These are phyloP conservation scores for Pyrrhoderma lamaoense DNA, from an alignment of 1,284 basidiomycete genomes.

Conservation along the genomic window DNA sequence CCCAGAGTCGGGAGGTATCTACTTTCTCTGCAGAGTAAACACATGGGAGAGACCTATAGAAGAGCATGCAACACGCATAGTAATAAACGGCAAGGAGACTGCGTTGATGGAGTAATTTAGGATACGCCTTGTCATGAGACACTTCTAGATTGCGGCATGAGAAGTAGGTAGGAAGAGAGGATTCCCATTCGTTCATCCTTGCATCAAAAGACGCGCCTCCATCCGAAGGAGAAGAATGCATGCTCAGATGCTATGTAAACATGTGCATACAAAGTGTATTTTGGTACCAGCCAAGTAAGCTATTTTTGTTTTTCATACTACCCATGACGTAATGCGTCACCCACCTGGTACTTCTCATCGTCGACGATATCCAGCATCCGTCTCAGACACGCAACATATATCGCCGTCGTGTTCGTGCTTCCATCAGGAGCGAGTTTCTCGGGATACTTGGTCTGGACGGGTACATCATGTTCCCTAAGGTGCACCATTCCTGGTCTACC, in stretches of 20 bases:
- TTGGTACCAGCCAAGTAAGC: too few relatives aligned
- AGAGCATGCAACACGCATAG: slow-evolving; percentile 25
- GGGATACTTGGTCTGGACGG: slow-evolving; percentile 28
- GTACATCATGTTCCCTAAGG: slow-evolving; percentile 10
- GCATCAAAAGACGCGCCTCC: slow-evolving; percentile 7
- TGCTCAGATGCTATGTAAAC: slow-evolving; percentile 8
- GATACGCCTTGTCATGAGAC: slow-evolving; percentile 16
- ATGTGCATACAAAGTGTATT: too few relatives aligned
- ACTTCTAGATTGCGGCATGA: slow-evolving; percentile 20
- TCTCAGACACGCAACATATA: slow-evolving; percentile 33
- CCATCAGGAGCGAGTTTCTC: slow-evolving; percentile 34
- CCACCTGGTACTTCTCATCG: slow-evolving; percentile 37
- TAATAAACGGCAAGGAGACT: slow-evolving; percentile 24
- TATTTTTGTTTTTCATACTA: not conserved
- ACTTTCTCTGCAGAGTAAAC: not conserved
- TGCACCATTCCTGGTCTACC: slow-evolving; percentile 38
- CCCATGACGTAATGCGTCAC: slow-evolving; percentile 13
- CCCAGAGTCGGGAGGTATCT: slow-evolving; percentile 7
- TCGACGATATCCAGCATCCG: slow-evolving; percentile 34
- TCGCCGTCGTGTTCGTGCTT: slow-evolving; percentile 29
- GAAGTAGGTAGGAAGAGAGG: slow-evolving; percentile 17
- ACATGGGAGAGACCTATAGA: slow-evolving; percentile 22
- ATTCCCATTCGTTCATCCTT: slow-evolving; percentile 10
- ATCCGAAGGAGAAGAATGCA: not conserved
- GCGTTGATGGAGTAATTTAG: slow-evolving; percentile 21